Conservation (phyloP, 2,329 filamentous ascomycete species). For the Thelonectria rubi region DNA sequence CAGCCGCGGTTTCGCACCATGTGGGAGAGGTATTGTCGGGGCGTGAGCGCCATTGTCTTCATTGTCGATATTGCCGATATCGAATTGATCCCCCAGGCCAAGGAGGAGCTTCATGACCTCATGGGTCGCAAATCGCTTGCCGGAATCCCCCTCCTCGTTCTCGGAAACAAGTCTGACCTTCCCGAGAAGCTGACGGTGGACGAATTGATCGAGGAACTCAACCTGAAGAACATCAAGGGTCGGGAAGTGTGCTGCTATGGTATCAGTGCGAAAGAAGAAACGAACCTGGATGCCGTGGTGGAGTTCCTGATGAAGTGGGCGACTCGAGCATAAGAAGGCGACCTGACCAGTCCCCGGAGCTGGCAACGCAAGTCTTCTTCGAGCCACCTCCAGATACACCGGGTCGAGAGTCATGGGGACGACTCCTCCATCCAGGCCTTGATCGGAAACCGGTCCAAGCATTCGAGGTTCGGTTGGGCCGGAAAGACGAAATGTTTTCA, state of each 20-base stretch:
- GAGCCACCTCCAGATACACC: slow-evolving; percentile 1
- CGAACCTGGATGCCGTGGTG: slow-evolving; percentile 95
- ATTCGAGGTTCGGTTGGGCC: slow-evolving; percentile 10
- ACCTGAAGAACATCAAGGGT: slow-evolving; percentile 87
- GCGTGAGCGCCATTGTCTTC: slow-evolving; percentile 97
- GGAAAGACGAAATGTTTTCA: slow-evolving; percentile 5
- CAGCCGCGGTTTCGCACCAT: slow-evolving; percentile 97
- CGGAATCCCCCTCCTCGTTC: slow-evolving; percentile 90
- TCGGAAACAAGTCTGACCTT: slow-evolving; percentile 97
- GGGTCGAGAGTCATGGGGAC: slow-evolving; percentile 1
- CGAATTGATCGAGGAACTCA: slow-evolving; percentile 91
- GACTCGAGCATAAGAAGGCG: slow-evolving; percentile 62
- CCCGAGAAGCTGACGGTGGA: slow-evolving; percentile 91
- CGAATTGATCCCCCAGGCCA: slow-evolving; percentile 81
- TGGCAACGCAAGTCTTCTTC: background rate
- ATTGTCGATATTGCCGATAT: slow-evolving; percentile 96
- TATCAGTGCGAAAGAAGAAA: slow-evolving; percentile 98
- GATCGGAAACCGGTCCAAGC: background rate
- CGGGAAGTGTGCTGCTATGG: slow-evolving; percentile 98
- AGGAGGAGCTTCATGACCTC: slow-evolving; percentile 90
- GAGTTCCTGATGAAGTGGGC: slow-evolving; percentile 95
- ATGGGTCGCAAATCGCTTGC: slow-evolving; percentile 85
- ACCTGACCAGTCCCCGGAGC: slow-evolving; percentile 6
- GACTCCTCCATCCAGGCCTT: background rate
- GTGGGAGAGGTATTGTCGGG: slow-evolving; percentile 99